Evolutionary conservation across 2,329 filamentous ascomycete genomes (phyloP).

Genomic region (Alternaria hordeiaustralica): DNA sequence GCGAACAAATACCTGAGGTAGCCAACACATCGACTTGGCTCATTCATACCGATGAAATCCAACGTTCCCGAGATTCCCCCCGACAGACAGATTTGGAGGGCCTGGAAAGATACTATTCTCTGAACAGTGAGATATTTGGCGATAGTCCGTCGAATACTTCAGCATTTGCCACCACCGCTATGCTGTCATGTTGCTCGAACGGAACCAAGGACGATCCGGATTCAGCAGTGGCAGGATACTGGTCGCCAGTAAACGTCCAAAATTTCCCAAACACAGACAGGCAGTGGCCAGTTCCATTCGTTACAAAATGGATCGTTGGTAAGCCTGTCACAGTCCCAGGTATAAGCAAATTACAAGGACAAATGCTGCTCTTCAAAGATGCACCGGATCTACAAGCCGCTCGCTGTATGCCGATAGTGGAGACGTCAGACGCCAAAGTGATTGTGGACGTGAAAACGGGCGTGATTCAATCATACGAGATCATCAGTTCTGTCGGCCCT

Average conservation of each 20-base stretch:
- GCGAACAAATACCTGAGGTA: slow-evolving; percentile 7
- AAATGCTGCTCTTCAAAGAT: slow-evolving; percentile 10
- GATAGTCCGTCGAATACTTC: slow-evolving; percentile 5
- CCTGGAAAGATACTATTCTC: not conserved
- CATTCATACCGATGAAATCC: not conserved
- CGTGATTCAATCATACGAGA: slow-evolving; percentile 10
- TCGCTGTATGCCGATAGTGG: slow-evolving; percentile 19
- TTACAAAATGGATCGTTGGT: slow-evolving; percentile 15
- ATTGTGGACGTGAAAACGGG: slow-evolving; percentile 9
- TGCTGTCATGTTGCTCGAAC: slow-evolving; percentile 17
- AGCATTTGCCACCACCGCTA: not conserved
- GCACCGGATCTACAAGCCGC: slow-evolving; percentile 19
- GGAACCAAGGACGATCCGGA: slow-evolving; percentile 7
- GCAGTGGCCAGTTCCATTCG: slow-evolving; percentile 11
- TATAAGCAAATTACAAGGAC: not conserved
- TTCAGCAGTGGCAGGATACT: slow-evolving; percentile 16
- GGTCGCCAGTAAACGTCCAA: slow-evolving; percentile 13
- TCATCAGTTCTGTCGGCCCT: not conserved
- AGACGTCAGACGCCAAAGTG: slow-evolving; percentile 16
- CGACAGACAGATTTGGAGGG: not conserved
- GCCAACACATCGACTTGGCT: slow-evolving; percentile 17
- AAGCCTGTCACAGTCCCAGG: not conserved
- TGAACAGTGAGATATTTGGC: too few species aligned
- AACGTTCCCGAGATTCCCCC: not conserved
- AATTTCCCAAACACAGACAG: slow-evolving; percentile 5